Evolutionary conservation across 768 basidiomycete species (phyloP).

Genomic region (Naganishia onofrii): DNA sequence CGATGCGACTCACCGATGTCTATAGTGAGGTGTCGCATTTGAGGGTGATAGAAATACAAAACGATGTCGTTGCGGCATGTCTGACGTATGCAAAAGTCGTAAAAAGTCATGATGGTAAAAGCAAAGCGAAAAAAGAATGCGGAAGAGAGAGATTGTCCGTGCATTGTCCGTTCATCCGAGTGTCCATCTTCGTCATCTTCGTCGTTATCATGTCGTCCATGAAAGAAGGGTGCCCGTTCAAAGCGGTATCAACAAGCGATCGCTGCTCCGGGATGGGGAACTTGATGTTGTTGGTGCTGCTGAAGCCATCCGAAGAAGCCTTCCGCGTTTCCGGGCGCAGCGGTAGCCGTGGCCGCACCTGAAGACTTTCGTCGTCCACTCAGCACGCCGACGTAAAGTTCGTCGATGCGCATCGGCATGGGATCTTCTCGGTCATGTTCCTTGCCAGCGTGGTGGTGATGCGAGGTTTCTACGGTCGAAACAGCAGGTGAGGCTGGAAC

Average conservation of each 20-base stretch:
- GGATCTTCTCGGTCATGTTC: background rate
- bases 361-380: slow-evolving; percentile 4
- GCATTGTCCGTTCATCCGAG: too few species aligned
- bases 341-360: background rate
- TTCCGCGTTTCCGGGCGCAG: background rate
- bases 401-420: background rate
- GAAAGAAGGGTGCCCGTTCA: background rate
- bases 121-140: too few species aligned
- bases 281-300: background rate
- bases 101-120: too few species aligned
- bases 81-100: too few species aligned
- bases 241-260: background rate
- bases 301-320: slow-evolving; percentile 2
- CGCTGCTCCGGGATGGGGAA: background rate
- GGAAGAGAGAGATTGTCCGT: too few species aligned
- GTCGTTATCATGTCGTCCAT: background rate
- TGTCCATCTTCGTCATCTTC: background rate
- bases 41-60: too few species aligned
- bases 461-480: background rate
- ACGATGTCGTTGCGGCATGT: too few species aligned
- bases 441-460: background rate
- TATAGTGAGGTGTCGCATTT: too few species aligned
- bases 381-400: background rate
- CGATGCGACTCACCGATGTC: too few species aligned
- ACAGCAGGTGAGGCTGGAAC: background rate